These are phyloP conservation scores for Bolboschoenoplectus hybrid DNA, from an alignment of 202 grass and related monocot species.

Conservation along the genomic window DNA sequence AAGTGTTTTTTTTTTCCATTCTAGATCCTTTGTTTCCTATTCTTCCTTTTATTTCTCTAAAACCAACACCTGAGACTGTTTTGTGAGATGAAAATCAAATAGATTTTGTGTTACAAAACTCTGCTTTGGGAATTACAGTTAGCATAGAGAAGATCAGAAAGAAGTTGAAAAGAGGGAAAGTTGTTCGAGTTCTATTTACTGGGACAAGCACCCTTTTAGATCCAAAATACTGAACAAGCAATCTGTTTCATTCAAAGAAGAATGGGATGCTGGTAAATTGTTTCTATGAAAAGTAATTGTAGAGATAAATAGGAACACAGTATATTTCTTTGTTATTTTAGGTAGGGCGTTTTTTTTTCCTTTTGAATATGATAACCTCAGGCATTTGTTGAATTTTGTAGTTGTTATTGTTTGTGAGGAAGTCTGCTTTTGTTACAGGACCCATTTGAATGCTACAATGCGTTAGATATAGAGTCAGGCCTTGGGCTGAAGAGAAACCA, in stretches of 20 bases:
- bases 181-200: neutral
- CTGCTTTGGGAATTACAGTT: neutral
- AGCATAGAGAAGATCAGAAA: neutral
- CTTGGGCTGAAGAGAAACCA: conserved; percentile 91
- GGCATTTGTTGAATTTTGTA: neutral
- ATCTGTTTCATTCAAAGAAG: neutral
- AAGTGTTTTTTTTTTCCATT: neutral
- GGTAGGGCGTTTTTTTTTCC: conserved; percentile 17
- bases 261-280: conserved; percentile 9
- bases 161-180: neutral
- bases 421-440: conserved; percentile 51
- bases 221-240: neutral
- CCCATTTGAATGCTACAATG: conserved; percentile 94
- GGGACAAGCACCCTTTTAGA: conserved; percentile 5
- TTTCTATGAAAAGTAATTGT: neutral
- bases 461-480: conserved; percentile 80
- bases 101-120: neutral
- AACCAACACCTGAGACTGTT: neutral
- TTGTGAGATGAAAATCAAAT: neutral
- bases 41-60: neutral
- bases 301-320: neutral
- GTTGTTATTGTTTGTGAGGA: conserved; percentile 8
- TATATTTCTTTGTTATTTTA: neutral
- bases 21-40: neutral
- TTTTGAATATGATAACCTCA: conserved; percentile 15